Base-by-base conservation (phyloP, 2,329 filamentous ascomycete genomes). In the Aspergillus bombycis region DNA sequence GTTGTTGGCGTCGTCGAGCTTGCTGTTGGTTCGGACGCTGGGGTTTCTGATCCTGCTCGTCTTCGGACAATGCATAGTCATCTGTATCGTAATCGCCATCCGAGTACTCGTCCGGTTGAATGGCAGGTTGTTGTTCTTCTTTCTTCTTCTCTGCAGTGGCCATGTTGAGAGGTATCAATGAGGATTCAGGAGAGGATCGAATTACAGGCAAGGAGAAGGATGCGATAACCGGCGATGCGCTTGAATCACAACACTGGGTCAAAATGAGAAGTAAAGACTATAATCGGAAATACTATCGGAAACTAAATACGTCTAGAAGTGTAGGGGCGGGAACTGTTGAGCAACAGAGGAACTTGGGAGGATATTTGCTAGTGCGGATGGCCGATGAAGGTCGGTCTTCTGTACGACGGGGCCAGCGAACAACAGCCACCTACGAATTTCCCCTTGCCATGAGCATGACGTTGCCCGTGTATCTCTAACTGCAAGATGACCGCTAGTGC, bases 71-170 rank as follows among this genome's bases (percentile, higher is more conserved):
- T 36, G 68, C 64, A 34, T 74, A 71, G 55, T 74, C 71, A 14
- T 76, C 73, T 38, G 72, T 74, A 43, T 75, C 70, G 46, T 76
- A 75, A 48, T 64, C 61, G 19, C 62, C 64, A 26, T 67, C 66
- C 6, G 67, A 68, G 28, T 71, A 65, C 34, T 76, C 69, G 8
- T 75, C 71, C 32, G 70, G 70, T 19, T 73, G 70, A 28, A 69
- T 58, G 45, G 70, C 62, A 52, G 68, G 66, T 57, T 71, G 66
- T 57, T 71, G 67, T 53, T 74, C 63, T 58, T 72, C 62, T 62
- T 71, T 65, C 34, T 72, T 66, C 62, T 76, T 75, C 60, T 74
- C 70, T 57, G 68, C 65, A 57, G 74, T 72, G 19, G 73, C 75
- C 70, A 74, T 74, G 50, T 10, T 71, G 52, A 58, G 8, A 61